phyloP scores from a whole-genome alignment of 805 yeast genomes.

The Kodamaea kaohsiungensis region DNA sequence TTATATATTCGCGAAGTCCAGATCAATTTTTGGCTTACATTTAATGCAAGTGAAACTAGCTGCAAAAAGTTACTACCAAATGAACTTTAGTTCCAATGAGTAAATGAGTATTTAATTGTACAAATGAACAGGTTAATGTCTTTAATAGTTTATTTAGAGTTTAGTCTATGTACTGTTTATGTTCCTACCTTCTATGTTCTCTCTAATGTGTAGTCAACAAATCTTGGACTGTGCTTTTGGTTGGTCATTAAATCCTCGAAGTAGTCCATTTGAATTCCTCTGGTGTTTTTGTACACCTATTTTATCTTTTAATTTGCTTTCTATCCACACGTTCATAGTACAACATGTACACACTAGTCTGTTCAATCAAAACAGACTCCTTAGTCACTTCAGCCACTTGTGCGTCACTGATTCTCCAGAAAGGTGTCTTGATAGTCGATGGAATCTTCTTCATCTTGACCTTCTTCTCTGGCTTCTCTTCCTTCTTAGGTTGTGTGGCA shows the following conservation, averaged over 20 bases:
- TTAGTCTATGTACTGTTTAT: not conserved
- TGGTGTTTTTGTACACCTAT: not conserved
- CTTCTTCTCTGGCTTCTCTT: conserved; percentile 14
- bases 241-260: too few species aligned
- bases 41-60: too few species aligned
- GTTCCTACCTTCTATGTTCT: not conserved
- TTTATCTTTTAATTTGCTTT: conserved; percentile 12
- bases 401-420: conserved; percentile 86
- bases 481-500: conserved; percentile 10
- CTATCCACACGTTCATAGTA: conserved; percentile 64
- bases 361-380: conserved; percentile 63
- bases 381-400: conserved; percentile 60
- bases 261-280: too few species aligned
- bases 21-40: not conserved
- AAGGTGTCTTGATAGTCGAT: conserved; percentile 58
- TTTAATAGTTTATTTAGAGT: too few species aligned
- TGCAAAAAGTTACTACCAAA: too few species aligned
- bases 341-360: conserved; percentile 79
- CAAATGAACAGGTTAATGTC: not conserved
- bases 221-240: too few species aligned
- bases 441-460: conserved; percentile 54
- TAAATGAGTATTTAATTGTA: too few species aligned
- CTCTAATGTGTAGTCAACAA: not conserved
- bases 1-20: not conserved
- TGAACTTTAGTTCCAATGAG: too few species aligned